These are phyloP conservation scores for Lactifluus hygrophoroides DNA, from an alignment of 768 basidiomycete genomes.

Conservation along the genomic window DNA sequence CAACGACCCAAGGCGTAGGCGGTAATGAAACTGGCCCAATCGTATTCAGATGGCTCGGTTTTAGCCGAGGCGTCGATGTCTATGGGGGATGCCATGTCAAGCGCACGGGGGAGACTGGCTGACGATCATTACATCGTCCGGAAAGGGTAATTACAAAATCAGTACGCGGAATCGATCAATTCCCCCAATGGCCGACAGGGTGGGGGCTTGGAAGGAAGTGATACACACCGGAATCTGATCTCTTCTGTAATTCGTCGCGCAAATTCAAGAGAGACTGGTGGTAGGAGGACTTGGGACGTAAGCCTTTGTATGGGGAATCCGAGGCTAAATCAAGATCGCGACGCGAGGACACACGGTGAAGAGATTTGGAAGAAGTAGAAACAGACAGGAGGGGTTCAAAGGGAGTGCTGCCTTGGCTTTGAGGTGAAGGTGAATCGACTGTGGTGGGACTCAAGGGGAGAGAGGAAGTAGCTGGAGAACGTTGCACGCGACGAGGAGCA, in stretches of 20 bases:
- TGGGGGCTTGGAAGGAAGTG: not conserved
- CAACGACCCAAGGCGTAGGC: constrained; percentile 71
- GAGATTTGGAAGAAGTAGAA: not conserved
- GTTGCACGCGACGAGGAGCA: constrained; percentile 24
- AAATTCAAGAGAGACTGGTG: constrained; percentile 16
- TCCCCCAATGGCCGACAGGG: no score
- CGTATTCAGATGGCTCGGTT: constrained; percentile 30
- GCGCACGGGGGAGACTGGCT: constrained; percentile 17
- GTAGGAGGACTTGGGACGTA: constrained; percentile 11
- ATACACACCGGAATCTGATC: constrained; percentile 15
- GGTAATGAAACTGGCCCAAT: constrained; percentile 72
- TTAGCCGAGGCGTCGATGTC: constrained; percentile 17
- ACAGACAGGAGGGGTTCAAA: constrained; percentile 10
- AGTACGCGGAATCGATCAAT: not conserved
- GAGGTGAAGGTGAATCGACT: constrained; percentile 5
- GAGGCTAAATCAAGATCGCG: constrained; percentile 5
- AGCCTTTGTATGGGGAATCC: constrained; percentile 6
- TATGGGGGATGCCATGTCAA: constrained; percentile 24
- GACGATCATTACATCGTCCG: not conserved
- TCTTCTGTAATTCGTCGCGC: constrained; percentile 14
- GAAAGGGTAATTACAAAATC: not conserved
- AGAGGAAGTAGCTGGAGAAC: constrained; percentile 40
- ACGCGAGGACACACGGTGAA: not conserved
- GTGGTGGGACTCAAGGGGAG: constrained; percentile 40
- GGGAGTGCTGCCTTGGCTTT: constrained; percentile 15